phyloP scores from a whole-genome alignment of 768 basidiomycete species.

The Mycena belliarum region DNA sequence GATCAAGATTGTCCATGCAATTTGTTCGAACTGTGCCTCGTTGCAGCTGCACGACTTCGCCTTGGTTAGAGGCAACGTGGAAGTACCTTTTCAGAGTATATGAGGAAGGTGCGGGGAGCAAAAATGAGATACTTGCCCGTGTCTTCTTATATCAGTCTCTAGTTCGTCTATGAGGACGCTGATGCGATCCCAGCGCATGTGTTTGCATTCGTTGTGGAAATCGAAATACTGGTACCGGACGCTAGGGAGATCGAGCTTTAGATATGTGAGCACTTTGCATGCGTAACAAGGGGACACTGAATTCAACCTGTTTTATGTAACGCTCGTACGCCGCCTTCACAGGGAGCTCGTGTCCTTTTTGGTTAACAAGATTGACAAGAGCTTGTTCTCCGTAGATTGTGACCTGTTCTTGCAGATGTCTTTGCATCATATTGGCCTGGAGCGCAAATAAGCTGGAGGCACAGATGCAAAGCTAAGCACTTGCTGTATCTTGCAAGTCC shows the following conservation, averaged over 20 bases:
- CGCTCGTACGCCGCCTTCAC: slow-evolving; percentile 95
- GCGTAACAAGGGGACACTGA: slow-evolving; percentile 16
- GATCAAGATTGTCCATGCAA: slow-evolving; percentile 96
- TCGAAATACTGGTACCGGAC: slow-evolving; percentile 95
- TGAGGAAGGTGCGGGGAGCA: background rate
- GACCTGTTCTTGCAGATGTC: slow-evolving; percentile 75
- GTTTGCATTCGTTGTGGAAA: slow-evolving; percentile 93
- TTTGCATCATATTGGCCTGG: slow-evolving; percentile 68
- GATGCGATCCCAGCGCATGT: slow-evolving; percentile 95
- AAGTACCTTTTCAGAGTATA: slow-evolving; percentile 63
- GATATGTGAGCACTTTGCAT: slow-evolving; percentile 8
- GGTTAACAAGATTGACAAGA: slow-evolving; percentile 91
- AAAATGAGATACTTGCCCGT: slow-evolving; percentile 53
- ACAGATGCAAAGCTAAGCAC: background rate
- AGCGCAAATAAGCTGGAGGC: background rate
- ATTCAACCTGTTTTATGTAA: slow-evolving; percentile 61
- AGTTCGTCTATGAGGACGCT: slow-evolving; percentile 76
- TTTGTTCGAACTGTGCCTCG: slow-evolving; percentile 86
- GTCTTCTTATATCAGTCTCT: slow-evolving; percentile 62
- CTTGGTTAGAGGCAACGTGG: slow-evolving; percentile 54
- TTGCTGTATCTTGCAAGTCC: slow-evolving; percentile 85
- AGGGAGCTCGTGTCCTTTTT: slow-evolving; percentile 89
- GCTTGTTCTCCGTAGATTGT: slow-evolving; percentile 74
- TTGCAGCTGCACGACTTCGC: slow-evolving; percentile 60
- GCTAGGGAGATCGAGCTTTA: slow-evolving; percentile 60